Percentiles rank a stretch among this genome's conserved stretches.
phyloP scores from a whole-genome alignment of 768 basidiomycete species.

The Tricholoma sp. region DNA sequence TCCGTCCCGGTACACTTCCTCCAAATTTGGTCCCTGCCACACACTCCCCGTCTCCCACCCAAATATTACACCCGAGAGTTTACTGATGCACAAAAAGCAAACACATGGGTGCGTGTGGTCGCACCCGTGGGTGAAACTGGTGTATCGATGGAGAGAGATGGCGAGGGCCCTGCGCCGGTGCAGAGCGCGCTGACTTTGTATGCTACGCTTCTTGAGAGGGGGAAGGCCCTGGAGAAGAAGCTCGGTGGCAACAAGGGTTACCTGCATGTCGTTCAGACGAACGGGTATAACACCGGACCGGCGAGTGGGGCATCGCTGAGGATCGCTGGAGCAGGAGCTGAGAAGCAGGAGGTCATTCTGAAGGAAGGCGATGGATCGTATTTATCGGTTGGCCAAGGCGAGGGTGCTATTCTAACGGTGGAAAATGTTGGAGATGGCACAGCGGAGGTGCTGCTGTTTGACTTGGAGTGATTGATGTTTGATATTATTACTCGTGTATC shows the following conservation, averaged over 20 bases:
- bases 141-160: conserved; percentile 60
- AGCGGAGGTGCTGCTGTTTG: conserved; percentile 44
- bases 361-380: conserved; percentile 90
- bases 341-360: conserved; percentile 40
- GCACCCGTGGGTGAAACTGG: conserved; percentile 60
- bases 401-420: conserved; percentile 35
- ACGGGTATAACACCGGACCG: conserved; percentile 64
- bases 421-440: conserved; percentile 56
- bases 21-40: conserved; percentile 48
- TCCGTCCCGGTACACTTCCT: conserved; percentile 43
- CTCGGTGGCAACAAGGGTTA: conserved; percentile 63
- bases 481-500: no score
- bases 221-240: conserved; percentile 45
- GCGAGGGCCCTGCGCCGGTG: conserved; percentile 75
- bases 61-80: conserved; percentile 89
- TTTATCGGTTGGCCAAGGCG: conserved; percentile 23
- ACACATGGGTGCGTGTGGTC: conserved; percentile 69
- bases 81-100: conserved; percentile 73
- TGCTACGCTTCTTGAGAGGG: conserved; percentile 65
- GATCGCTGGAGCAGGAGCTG: conserved; percentile 35
- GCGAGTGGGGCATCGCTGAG: conserved; percentile 56
- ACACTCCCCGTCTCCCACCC: conserved; percentile 48
- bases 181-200: conserved; percentile 64
- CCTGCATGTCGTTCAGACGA: conserved; percentile 80
- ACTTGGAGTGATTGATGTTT: conserved; percentile 36